Percentiles rank a stretch among this genome's conserved stretches.
Evolutionary conservation across 2,329 filamentous ascomycete genomes (phyloP).

Genomic region (Ophiostoma fasciatum): DNA sequence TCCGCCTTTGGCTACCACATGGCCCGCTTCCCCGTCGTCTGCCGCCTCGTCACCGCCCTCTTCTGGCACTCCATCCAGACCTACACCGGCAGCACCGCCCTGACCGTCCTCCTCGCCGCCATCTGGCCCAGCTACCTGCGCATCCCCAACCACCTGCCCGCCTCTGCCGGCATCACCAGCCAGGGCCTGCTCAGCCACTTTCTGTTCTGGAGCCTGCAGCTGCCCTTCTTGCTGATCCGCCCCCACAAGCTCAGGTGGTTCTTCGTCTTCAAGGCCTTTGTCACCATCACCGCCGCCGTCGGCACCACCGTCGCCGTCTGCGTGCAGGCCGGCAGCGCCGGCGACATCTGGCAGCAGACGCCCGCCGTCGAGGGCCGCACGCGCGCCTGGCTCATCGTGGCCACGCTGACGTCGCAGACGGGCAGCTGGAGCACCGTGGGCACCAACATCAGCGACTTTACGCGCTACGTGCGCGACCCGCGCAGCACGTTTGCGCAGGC

Average conservation of each 20-base stretch:
- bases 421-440: neutral
- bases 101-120: slow-evolving; percentile 18
- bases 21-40: slow-evolving; percentile 16
- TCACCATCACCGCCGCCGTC: slow-evolving; percentile 19
- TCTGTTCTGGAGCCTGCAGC: slow-evolving; percentile 33
- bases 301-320: slow-evolving; percentile 17
- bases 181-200: slow-evolving; percentile 36
- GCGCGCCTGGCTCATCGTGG: slow-evolving; percentile 19
- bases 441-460: slow-evolving; percentile 22
- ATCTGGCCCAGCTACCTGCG: slow-evolving; percentile 27
- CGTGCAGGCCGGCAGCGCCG: slow-evolving; percentile 12
- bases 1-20: slow-evolving; percentile 20
- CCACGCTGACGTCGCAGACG: neutral
- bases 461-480: slow-evolving; percentile 22
- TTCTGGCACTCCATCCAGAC: slow-evolving; percentile 23
- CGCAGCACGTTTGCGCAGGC: slow-evolving; percentile 25
- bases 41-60: slow-evolving; percentile 17
- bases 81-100: slow-evolving; percentile 18
- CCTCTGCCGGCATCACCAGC: slow-evolving; percentile 29
- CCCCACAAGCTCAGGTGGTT: slow-evolving; percentile 32
- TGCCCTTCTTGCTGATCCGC: slow-evolving; percentile 34
- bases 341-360: slow-evolving; percentile 1
- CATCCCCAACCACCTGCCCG: slow-evolving; percentile 26
- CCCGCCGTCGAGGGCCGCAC: neutral
- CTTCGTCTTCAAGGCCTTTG: slow-evolving; percentile 26